phyloP scores from a whole-genome alignment of 495 filamentous ascomycete species.

The Penicillium ucsense region DNA sequence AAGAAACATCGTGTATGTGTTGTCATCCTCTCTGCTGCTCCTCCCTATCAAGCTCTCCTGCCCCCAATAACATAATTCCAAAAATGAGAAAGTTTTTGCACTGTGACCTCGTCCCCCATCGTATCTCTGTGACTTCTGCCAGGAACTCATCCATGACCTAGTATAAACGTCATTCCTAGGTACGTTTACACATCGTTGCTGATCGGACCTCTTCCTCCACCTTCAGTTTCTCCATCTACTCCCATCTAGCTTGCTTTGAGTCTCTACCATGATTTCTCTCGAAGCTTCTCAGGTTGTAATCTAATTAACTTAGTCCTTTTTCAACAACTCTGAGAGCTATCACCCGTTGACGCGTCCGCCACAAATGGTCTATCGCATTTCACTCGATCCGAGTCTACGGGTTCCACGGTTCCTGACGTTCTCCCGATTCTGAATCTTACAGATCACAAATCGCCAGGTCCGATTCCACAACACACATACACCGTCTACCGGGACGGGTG shows the following conservation, averaged over 20 bases:
- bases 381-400: not conserved
- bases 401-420: constrained; percentile 7
- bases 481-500: too few species aligned
- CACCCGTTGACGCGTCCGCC: not conserved
- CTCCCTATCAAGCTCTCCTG: constrained; percentile 13
- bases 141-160: too few species aligned
- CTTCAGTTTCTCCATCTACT: too few species aligned
- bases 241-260: too few species aligned
- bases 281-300: not conserved
- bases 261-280: too few species aligned
- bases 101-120: too few species aligned
- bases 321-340: not conserved
- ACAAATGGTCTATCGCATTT: constrained; percentile 5
- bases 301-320: not conserved
- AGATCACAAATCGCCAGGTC: constrained; percentile 13
- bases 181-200: too few species aligned
- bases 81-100: not conserved
- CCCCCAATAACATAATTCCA: constrained; percentile 13
- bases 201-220: too few species aligned
- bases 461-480: too few species aligned
- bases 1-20: constrained; percentile 10
- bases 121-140: too few species aligned
- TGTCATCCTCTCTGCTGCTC: constrained; percentile 1
- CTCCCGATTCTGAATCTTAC: constrained; percentile 13
- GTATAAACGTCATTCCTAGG: too few species aligned